Base-by-base conservation (phyloP, 768 basidiomycete genomes). In the Butyriboletus loyo region DNA sequence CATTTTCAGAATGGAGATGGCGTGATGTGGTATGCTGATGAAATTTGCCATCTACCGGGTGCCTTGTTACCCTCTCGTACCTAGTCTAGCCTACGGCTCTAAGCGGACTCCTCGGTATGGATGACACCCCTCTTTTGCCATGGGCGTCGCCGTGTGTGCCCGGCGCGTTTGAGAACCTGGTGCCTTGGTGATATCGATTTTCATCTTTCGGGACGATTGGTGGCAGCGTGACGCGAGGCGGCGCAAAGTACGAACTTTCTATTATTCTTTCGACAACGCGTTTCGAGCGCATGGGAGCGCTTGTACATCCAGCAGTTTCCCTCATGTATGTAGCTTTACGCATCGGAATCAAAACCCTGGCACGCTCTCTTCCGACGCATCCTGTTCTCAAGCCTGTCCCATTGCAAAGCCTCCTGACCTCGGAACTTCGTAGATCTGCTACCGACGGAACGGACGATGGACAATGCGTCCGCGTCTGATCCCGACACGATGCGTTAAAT, bases 211-310 rank as follows among this genome's bases (percentile, higher is more conserved):
- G 7, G 15, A 5, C 11, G 28, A 36, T 34, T 8, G 27, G 10
- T 19, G n/a, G 17, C n/a, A 37, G 28, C 28, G 40, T 56, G 38
- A 37, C 41, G 39, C 21, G 52, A 37, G 53, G 31, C 45, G 49
- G 58, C 65, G 60, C 51, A 57, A 56, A 56, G 59, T 63, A 54
- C 28, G 53, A 44, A n/a, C 28, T 50, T 50, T 46, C 9, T 22
- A 52, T 52, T 41, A 19, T 41, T 44, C 36, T 53, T 30, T 41
- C 39, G 31, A 56, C 30, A 54, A 50, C 21, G 36, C 27, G 37
- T 49, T 50, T 31, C 17, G 40, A 46, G 22, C 35, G 39, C 42
- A 37, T 53, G 53, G 38, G 9, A 25, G 27, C 25, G 22, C 37
- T 25, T 22, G 43, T 19, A 28, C 22, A 15, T 7, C 27, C 39